Evolutionary conservation across 768 basidiomycete species (phyloP).

Genomic region (Mycena belliarum): DNA sequence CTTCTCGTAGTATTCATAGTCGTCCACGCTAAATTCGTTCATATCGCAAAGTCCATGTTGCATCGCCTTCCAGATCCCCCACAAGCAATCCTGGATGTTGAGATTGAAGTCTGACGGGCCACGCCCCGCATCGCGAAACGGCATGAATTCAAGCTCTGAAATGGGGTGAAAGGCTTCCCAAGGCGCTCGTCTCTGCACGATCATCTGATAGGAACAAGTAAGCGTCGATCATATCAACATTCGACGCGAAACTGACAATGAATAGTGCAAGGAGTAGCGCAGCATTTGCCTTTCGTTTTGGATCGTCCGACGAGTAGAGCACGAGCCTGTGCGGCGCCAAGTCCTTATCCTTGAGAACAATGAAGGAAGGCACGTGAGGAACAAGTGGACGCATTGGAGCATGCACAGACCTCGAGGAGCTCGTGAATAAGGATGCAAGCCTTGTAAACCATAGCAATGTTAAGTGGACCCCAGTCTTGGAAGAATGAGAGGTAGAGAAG

Average conservation of each 20-base stretch:
- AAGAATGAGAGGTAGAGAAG: slow-evolving; percentile 92
- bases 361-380: slow-evolving; percentile 39
- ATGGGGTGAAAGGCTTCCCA: slow-evolving; percentile 96
- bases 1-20: slow-evolving; percentile 94
- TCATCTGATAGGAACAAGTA: slow-evolving; percentile 61
- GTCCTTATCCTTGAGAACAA: slow-evolving; percentile 63
- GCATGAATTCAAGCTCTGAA: slow-evolving; percentile 89
- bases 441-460: slow-evolving; percentile 91
- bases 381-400: slow-evolving; percentile 32
- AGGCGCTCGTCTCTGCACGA: slow-evolving; percentile 84
- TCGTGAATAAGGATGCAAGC: slow-evolving; percentile 91
- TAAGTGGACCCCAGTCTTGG: slow-evolving; percentile 92
- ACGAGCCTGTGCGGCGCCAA: slow-evolving; percentile 74
- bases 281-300: slow-evolving; percentile 88
- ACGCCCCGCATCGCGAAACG: slow-evolving; percentile 93
- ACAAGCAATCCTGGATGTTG: slow-evolving; percentile 88
- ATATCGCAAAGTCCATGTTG: slow-evolving; percentile 92
- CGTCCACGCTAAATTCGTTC: slow-evolving; percentile 89
- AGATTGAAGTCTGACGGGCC: slow-evolving; percentile 92
- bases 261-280: slow-evolving; percentile 93
- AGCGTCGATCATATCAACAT: slow-evolving; percentile 10
- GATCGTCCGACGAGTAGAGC: slow-evolving; percentile 85
- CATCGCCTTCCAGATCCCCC: slow-evolving; percentile 88
- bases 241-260: slow-evolving; percentile 57
- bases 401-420: slow-evolving; percentile 65